These are phyloP conservation scores for Coemansia sp. DNA, from an alignment of 192 early-diverging fungal species.

Conservation along the genomic window DNA sequence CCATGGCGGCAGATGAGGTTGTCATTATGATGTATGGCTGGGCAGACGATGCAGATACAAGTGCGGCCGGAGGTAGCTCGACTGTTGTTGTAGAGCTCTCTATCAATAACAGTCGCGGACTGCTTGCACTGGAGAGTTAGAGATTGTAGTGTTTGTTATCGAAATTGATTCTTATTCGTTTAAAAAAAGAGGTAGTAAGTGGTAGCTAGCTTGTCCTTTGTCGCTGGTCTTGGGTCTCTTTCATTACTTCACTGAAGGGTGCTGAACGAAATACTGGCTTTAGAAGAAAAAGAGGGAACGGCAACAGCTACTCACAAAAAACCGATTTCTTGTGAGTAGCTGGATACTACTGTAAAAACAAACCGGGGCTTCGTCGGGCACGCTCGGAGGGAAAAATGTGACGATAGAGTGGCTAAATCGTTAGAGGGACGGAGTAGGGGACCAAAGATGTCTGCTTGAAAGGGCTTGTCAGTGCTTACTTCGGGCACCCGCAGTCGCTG, in stretches of 20 bases:
- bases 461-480: background rate
- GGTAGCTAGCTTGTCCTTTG: background rate
- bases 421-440: background rate
- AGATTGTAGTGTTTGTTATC: background rate
- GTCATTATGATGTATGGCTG: constrained; percentile 48
- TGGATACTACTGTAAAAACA: background rate
- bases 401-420: background rate
- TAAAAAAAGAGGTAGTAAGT: background rate
- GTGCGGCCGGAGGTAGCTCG: background rate
- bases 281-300: constrained; percentile 1
- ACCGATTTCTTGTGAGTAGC: background rate
- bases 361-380: background rate
- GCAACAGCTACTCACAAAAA: background rate
- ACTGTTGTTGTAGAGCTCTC: constrained; percentile 30
- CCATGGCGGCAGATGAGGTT: constrained; percentile 8
- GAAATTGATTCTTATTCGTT: background rate
- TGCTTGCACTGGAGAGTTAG: background rate
- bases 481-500: too few relatives aligned
- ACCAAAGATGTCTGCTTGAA: background rate
- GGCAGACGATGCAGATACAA: constrained; percentile 32
- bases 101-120: background rate
- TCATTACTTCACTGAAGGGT: background rate
- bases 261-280: background rate
- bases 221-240: background rate
- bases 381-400: background rate